Percentiles rank a stretch among this genome's conserved stretches.
Evolutionary conservation across 352 stramenopile species (phyloP).

Genomic region (Phytophthora aleatoria): DNA sequence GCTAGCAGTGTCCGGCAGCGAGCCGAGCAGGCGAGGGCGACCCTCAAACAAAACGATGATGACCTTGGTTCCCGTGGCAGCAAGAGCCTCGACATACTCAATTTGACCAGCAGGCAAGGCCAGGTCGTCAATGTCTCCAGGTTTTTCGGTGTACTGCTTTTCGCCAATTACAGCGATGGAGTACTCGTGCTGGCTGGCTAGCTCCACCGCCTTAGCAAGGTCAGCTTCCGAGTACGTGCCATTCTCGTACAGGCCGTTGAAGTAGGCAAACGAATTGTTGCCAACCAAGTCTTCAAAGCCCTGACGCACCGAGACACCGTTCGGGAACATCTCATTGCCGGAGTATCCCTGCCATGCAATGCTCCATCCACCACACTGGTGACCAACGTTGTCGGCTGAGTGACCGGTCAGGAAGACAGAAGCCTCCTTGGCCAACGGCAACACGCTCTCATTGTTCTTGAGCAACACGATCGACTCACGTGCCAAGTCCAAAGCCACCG

Average conservation of each 20-base stretch:
- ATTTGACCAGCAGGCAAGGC: constrained; percentile 65
- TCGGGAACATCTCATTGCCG: constrained; percentile 58
- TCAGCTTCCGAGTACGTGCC: constrained; percentile 50
- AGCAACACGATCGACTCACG: constrained; percentile 79
- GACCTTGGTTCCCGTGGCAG: constrained; percentile 70
- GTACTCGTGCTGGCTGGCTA: constrained; percentile 52
- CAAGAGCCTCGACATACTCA: constrained; percentile 72
- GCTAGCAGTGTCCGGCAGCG: constrained; percentile 47
- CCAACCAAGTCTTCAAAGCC: constrained; percentile 44
- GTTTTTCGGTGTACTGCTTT: constrained; percentile 78
- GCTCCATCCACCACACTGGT: constrained; percentile 77
- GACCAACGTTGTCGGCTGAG: constrained; percentile 58
- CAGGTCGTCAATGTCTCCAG: constrained; percentile 80
- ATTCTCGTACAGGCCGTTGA: constrained; percentile 59
- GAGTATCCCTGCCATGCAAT: constrained; percentile 82
- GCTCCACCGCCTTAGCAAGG: constrained; percentile 48
- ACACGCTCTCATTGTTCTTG: constrained; percentile 64
- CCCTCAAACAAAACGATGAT: constrained; percentile 83
- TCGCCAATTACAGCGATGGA: constrained; percentile 81
- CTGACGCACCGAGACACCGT: constrained; percentile 54
- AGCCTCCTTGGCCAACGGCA: constrained; percentile 43
- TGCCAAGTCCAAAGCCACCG: constrained; percentile 56
- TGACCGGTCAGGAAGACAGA: constrained; percentile 66
- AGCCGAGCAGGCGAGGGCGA: constrained; percentile 73
- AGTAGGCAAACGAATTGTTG: constrained; percentile 39